Conservation (phyloP, 257 asterid species). For the Pogostemon cablin region DNA sequence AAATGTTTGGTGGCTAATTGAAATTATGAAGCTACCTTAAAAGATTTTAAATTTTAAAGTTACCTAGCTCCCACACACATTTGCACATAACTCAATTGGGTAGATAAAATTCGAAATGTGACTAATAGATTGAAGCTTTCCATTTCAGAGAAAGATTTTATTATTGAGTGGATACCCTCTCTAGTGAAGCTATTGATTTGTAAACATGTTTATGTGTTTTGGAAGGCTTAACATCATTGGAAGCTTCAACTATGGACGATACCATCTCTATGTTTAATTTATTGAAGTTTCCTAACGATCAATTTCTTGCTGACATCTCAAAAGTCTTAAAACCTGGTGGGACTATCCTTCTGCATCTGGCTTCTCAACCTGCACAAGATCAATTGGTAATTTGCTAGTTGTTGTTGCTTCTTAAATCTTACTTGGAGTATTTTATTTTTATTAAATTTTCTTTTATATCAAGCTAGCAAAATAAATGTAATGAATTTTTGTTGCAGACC, state of each 20-base stretch:
- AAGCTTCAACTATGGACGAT: constrained; percentile 59
- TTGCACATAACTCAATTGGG: neutral
- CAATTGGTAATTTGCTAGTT: constrained; percentile 41
- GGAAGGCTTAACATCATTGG: constrained; percentile 57
- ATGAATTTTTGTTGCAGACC: constrained; percentile 44
- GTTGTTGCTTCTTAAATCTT: neutral
- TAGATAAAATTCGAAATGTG: neutral
- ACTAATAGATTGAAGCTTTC: neutral
- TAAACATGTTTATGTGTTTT: constrained; percentile 20
- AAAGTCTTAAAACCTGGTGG: constrained; percentile 78
- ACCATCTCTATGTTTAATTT: constrained; percentile 53
- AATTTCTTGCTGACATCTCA: constrained; percentile 54
- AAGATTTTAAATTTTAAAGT: neutral
- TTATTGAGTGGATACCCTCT: neutral
- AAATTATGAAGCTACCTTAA: constrained; percentile 1
- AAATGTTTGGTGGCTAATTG: neutral
- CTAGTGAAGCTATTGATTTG: constrained; percentile 6
- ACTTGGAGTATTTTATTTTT: neutral
- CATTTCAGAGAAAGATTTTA: constrained; percentile 3
- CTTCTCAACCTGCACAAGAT: constrained; percentile 44
- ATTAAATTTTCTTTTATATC: neutral
- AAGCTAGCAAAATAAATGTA: constrained; percentile 24
- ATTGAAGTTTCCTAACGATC: constrained; percentile 54
- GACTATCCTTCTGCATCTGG: constrained; percentile 45
- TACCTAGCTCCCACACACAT: neutral